These are phyloP conservation scores for Phalaenopsis aphrodite DNA, from an alignment of 106 monocot species.

Conservation along the genomic window DNA sequence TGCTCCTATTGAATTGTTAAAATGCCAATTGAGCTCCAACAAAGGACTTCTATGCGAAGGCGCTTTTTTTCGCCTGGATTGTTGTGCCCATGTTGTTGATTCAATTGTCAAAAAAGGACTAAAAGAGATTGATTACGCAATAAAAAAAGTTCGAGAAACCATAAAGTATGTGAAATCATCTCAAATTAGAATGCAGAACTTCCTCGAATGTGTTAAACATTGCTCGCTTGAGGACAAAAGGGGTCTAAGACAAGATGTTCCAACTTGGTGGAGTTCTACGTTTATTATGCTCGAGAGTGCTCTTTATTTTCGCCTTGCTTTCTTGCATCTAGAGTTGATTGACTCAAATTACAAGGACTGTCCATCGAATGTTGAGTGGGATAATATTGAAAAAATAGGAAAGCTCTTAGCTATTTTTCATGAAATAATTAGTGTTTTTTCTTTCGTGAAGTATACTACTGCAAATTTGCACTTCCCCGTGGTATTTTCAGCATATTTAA, in stretches of 20 bases:
- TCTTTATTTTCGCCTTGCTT: constrained; percentile 5
- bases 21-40: not conserved
- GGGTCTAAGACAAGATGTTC: constrained; percentile 13
- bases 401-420: constrained; percentile 8
- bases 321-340: constrained; percentile 9
- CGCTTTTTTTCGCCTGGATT: constrained; percentile 6
- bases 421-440: constrained; percentile 9
- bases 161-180: constrained; percentile 17
- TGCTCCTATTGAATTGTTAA: constrained; percentile 12
- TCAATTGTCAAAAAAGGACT: not conserved
- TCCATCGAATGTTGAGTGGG: constrained; percentile 6
- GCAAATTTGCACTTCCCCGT: constrained; percentile 15
- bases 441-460: constrained; percentile 9
- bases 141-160: constrained; percentile 10
- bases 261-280: constrained; percentile 14
- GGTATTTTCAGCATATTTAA: constrained; percentile 4
- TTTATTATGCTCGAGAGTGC: constrained; percentile 16
- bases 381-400: constrained; percentile 1
- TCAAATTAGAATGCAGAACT: constrained; percentile 1
- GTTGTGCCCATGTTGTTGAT: constrained; percentile 11
- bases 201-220: constrained; percentile 10
- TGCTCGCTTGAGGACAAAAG: constrained; percentile 1
- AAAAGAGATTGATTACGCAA: constrained; percentile 7
- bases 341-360: constrained; percentile 8
- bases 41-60: constrained; percentile 5